Evolutionary conservation across 495 filamentous ascomycete genomes (phyloP).

Genomic region (Penicillium diatomitis): DNA sequence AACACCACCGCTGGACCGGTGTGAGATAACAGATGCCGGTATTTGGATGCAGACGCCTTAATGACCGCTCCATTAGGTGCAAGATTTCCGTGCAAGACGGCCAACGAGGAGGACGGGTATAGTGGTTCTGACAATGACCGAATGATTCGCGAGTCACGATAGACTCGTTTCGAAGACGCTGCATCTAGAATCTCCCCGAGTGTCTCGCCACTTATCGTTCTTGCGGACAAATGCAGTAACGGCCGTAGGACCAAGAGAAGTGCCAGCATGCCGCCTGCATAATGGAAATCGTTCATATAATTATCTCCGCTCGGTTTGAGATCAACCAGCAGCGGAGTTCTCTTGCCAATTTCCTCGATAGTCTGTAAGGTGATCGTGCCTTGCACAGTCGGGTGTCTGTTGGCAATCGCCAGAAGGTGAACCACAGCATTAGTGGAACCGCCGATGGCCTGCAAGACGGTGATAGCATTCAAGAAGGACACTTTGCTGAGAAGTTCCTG

Average conservation of each 20-base stretch:
- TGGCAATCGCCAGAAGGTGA: constrained; percentile 55
- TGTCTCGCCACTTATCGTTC: constrained; percentile 50
- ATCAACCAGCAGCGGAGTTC: constrained; percentile 53
- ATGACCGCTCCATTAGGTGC: constrained; percentile 48
- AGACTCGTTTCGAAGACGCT: constrained; percentile 34
- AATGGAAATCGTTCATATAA: constrained; percentile 67
- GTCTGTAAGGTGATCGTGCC: constrained; percentile 47
- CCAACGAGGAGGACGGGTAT: constrained; percentile 45
- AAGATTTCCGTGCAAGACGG: constrained; percentile 48
- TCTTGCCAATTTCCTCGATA: constrained; percentile 51
- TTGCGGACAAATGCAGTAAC: constrained; percentile 45
- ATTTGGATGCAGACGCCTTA: constrained; percentile 55
- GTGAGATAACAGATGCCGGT: constrained; percentile 41
- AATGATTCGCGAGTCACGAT: constrained; percentile 37
- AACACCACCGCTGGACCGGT: constrained; percentile 52
- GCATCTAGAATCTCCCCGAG: constrained; percentile 46
- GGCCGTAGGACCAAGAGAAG: constrained; percentile 47
- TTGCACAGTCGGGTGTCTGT: constrained; percentile 46
- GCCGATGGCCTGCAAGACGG: constrained; percentile 59
- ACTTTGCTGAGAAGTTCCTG: constrained; percentile 49
- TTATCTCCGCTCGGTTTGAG: constrained; percentile 60
- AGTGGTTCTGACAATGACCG: constrained; percentile 44
- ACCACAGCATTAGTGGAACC: constrained; percentile 62
- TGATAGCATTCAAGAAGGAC: constrained; percentile 60
- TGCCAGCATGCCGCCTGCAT: constrained; percentile 55